Evolutionary conservation across 192 early-diverging fungal species (phyloP).

Genomic region (Ambispora gerdemannii): DNA sequence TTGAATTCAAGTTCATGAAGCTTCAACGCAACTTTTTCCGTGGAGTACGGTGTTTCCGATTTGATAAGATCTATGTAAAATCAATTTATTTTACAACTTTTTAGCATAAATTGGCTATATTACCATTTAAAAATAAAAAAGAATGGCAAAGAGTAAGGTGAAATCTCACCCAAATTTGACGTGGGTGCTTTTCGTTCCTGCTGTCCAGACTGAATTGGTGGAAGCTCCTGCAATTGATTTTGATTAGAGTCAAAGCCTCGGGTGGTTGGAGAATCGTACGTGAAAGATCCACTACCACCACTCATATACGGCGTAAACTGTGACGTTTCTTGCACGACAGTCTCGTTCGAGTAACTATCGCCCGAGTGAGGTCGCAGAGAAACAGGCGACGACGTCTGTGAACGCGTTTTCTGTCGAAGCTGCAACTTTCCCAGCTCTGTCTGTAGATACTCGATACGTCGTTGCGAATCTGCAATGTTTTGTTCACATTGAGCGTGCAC

Average conservation of each 20-base stretch:
- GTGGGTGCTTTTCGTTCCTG: neutral
- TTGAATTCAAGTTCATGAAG: constrained; percentile 85
- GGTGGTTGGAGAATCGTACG: no score
- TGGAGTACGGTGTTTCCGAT: constrained; percentile 62
- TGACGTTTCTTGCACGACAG: neutral
- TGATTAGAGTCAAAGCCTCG: neutral
- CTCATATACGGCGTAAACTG: neutral
- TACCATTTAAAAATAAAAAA: no score
- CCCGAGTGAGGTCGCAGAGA: constrained; percentile 32
- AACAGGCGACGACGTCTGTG: constrained; percentile 33
- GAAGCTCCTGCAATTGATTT: neutral
- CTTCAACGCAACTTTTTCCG: constrained; percentile 75
- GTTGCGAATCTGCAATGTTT: constrained; percentile 61
- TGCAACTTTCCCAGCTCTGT: constrained; percentile 63
- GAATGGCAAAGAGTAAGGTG: no score
- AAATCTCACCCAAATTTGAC: constrained; percentile 30
- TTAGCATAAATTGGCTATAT: no score
- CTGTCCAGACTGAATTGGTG: neutral
- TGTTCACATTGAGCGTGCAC: constrained; percentile 75
- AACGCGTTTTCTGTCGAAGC: constrained; percentile 52
- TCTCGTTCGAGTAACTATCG: neutral
- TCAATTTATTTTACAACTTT: no score
- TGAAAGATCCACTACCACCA: neutral
- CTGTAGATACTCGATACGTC: constrained; percentile 65
- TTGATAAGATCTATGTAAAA: constrained; percentile 66